Evolutionary conservation across 2,329 filamentous ascomycete genomes (phyloP), one percentile per base, ranked within the genome.

Genomic region (Thielaviopsis musarum): DNA sequence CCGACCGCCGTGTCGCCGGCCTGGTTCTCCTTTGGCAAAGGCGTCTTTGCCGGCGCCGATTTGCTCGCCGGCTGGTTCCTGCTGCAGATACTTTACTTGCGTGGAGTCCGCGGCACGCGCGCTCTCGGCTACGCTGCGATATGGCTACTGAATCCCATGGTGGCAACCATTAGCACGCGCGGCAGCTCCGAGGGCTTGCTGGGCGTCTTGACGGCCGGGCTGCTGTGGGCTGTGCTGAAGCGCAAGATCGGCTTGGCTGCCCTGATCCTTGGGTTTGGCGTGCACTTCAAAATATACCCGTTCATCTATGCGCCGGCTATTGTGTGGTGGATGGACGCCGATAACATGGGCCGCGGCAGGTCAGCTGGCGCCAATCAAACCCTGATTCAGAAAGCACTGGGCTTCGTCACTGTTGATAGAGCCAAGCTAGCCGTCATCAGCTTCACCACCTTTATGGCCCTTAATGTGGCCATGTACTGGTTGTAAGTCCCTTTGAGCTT

Each of bases 241-340:
- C 77, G 76, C 56, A 75, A 75, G n/a, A 73, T 86, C 19, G 67
- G 71, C 1, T 68, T 94, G 9, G 86, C 90, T 0, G 91, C 88
- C 0, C 64, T 83, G 2, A 70, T 97, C 30, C 75, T 98, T 2
- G 93, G 93, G 0, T 72, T 95, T 28, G 82, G 82, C 1, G 91
- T 97, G 26, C 93, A 98, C 72, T 94, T 98, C 73, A 98, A 98
- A 77, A 97, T 98, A 62, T 98, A 98, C 67, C 93, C 93, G 0
- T 95, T 97, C 70, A 88, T 98, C 62, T 98, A 98, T 70, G 91
- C 88, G 1, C 81, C 84, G 0, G 83, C 85, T 2, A 84, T 93
- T 51, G 70, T 89, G 5, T 90, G 85, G 84, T 91, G 85, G 85
- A 81, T 91, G 73, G 86, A 88, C 64, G 73, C 72, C 2, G 76